Base-by-base conservation (phyloP, 2,329 filamentous ascomycete genomes). In the Aureobasidium melanogenum region DNA sequence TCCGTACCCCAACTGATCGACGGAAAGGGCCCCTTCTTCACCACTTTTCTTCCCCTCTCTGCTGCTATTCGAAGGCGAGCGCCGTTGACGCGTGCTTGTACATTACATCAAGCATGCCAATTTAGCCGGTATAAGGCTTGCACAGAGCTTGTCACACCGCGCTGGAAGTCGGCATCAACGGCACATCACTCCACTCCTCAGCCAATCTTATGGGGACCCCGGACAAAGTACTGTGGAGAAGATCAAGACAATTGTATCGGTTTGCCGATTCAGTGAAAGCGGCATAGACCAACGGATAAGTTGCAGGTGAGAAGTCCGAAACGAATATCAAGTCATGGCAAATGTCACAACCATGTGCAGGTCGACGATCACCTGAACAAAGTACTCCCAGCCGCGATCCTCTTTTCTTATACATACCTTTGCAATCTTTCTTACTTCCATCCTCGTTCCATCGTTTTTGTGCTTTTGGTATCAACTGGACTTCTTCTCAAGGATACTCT, bases 51-150 rank as follows among this genome's bases (percentile, higher is more conserved):
- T n/a, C 6, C 19, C 19, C 43, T 17, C 30, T 26, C 17, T 22
- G 30, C 30, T 44, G 54, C 19, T 30, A 36, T 57, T 36, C 41
- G 54, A 28, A 32, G 46, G 46, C 46, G 36, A 39, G 17, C 55
- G 55, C 55, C 55, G 55, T 58, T 58, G 55, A 58, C 54, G 54
- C 54, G 26, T 57, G 54, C 54, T 46, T 57, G 36, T 6, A 15
- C 12, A 15, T n/a, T 26, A 15, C 32, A 30, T 26, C 43, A 58
- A 58, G 55, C 55, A 58, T 48, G 55, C 55, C 55, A 58, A 48
- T 58, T 58, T 58, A 58, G 43, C 43, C 55, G 19, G 32, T 58
- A 10, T 32, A 48, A 26, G 54, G 22, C 41, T 26, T 34, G 26
- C 12, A 41, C 28, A 32, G 32, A 47, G 41, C 55, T 58, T 47